Percentiles rank a stretch among this genome's conserved stretches.
Evolutionary conservation across 2,329 filamentous ascomycete species (phyloP).

Genomic region (Ceratocystis colombiana): DNA sequence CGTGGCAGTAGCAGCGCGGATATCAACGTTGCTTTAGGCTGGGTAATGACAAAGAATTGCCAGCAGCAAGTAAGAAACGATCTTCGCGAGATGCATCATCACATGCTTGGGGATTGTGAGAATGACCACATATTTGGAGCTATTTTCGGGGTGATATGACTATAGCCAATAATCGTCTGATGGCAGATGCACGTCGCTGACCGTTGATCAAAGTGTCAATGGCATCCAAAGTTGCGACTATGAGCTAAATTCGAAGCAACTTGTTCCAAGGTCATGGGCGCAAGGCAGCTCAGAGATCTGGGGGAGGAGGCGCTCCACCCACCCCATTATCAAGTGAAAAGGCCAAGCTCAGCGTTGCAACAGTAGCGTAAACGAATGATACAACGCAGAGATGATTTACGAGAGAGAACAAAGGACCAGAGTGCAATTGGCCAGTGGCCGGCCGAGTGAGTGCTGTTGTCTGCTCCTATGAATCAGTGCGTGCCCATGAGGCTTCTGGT

Average conservation of each 20-base stretch:
- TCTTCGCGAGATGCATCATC: neutral
- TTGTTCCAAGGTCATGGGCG: neutral
- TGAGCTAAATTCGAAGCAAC: neutral
- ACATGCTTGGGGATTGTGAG: neutral
- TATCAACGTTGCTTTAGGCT: too few relatives aligned
- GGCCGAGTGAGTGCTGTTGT: neutral
- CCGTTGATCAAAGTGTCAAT: slow-evolving; percentile 11
- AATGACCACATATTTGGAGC: neutral
- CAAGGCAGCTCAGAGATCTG: neutral
- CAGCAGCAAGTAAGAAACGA: too few relatives aligned
- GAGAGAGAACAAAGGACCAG: neutral
- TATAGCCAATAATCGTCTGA: slow-evolving; percentile 4
- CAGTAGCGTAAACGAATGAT: neutral
- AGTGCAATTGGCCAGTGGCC: neutral
- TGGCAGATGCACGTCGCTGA: slow-evolving; percentile 4
- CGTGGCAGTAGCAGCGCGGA: too few relatives aligned
- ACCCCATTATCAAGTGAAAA: neutral
- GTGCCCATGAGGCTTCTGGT: neutral
- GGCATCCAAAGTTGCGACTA: neutral
- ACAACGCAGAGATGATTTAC: slow-evolving; percentile 6
- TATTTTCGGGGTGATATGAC: slow-evolving; percentile 4
- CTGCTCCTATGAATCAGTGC: slow-evolving; percentile 4
- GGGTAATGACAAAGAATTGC: too few relatives aligned
- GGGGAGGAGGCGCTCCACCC: slow-evolving; percentile 2
- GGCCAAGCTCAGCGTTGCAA: neutral